These are phyloP conservation scores for Lasiosphaeriaceae sp. DNA, from an alignment of 495 filamentous ascomycete genomes.

Conservation along the genomic window DNA sequence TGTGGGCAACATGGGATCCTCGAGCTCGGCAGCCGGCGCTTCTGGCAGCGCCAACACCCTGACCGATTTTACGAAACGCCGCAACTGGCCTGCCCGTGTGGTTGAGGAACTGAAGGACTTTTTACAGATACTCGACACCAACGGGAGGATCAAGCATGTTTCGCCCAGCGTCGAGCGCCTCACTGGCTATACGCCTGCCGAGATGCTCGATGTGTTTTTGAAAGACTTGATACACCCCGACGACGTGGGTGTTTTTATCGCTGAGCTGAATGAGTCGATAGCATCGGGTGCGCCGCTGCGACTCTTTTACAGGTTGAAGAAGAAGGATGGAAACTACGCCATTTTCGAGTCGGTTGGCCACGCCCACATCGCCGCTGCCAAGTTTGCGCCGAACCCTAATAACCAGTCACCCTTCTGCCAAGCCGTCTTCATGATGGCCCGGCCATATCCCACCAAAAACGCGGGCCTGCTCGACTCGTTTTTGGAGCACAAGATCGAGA, in stretches of 20 bases:
- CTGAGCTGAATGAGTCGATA: slow-evolving; percentile 90
- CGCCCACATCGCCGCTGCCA: slow-evolving; percentile 76
- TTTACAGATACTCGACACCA: slow-evolving; percentile 77
- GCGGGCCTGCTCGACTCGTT: slow-evolving; percentile 85
- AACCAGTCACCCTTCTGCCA: slow-evolving; percentile 68
- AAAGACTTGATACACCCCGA: slow-evolving; percentile 82
- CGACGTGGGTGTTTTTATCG: slow-evolving; percentile 77
- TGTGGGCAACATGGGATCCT: slow-evolving; percentile 3
- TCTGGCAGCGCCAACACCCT: slow-evolving; percentile 48
- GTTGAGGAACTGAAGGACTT: slow-evolving; percentile 89
- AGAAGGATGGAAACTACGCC: slow-evolving; percentile 65
- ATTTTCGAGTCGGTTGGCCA: slow-evolving; percentile 91
- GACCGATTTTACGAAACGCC: slow-evolving; percentile 78
- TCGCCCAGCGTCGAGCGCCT: slow-evolving; percentile 76
- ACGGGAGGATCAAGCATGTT: slow-evolving; percentile 78
- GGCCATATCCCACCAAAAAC: slow-evolving; percentile 88
- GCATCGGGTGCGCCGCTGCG: slow-evolving; percentile 72
- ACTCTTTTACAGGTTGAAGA: slow-evolving; percentile 86
- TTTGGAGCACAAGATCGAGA: slow-evolving; percentile 96
- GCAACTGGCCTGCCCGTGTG: slow-evolving; percentile 86
- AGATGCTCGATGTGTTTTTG: slow-evolving; percentile 71
- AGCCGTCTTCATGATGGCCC: slow-evolving; percentile 90
- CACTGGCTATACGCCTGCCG: slow-evolving; percentile 67
- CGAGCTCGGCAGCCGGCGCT: slow-evolving; percentile 11
- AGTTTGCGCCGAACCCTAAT: slow-evolving; percentile 56